Conservation (phyloP, 78 protist species). For the Dictyostelium purpureum region DNA sequence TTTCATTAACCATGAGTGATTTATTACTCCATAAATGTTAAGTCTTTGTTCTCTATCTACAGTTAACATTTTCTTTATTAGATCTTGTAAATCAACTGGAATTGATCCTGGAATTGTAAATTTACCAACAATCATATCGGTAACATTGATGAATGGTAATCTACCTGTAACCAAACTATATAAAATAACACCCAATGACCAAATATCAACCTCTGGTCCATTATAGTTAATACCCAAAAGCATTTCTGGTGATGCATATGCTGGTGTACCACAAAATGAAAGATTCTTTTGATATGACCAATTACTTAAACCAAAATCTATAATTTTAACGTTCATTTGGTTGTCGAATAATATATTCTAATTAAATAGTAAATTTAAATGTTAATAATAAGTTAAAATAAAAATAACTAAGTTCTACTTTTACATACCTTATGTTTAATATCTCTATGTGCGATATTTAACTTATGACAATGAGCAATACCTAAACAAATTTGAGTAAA, state of each 20-base stretch:
- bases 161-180: constrained; percentile 63
- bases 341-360: constrained; percentile 77
- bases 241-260: constrained; percentile 89
- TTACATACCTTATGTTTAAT: constrained; percentile 43
- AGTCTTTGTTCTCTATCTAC: constrained; percentile 49
- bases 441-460: constrained; percentile 68
- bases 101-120: not conserved
- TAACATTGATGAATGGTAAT: constrained; percentile 69
- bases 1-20: constrained; percentile 73
- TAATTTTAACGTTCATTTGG: constrained; percentile 72
- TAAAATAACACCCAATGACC: constrained; percentile 73
- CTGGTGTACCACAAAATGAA: constrained; percentile 71
- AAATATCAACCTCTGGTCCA: constrained; percentile 81
- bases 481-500: constrained; percentile 84
- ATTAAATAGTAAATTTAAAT: not conserved
- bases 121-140: constrained; percentile 42
- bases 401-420: too few species aligned
- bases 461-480: constrained; percentile 83
- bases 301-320: constrained; percentile 85
- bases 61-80: constrained; percentile 48
- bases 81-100: constrained; percentile 14
- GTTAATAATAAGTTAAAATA: not conserved
- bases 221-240: constrained; percentile 56
- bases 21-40: constrained; percentile 1
- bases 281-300: constrained; percentile 46